A percentile compares a stretch with the other conserved stretches of the same genome.
Conservation (phyloP, 2,329 filamentous ascomycete species). For the Dactylellina leptospora region DNA sequence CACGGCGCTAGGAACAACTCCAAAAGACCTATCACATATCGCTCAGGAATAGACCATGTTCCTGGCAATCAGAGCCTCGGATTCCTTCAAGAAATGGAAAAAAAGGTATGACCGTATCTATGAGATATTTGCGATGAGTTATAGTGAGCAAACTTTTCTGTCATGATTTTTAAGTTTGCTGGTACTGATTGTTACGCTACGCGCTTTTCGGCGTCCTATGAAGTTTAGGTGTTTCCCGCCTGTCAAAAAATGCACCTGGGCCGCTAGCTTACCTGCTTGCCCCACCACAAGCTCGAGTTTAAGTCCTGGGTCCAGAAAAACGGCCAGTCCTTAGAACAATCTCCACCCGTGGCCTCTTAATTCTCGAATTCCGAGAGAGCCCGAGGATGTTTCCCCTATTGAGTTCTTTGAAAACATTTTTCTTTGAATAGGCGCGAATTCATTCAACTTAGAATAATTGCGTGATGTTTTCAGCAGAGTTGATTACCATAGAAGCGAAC, state of each 20-base stretch:
- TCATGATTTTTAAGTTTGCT: slow-evolving; percentile 10
- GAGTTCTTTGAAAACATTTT: slow-evolving; percentile 13
- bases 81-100: neutral
- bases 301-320: slow-evolving; percentile 25
- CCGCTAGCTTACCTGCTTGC: slow-evolving; percentile 3
- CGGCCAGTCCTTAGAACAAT: slow-evolving; percentile 27
- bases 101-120: slow-evolving; percentile 3
- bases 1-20: slow-evolving; percentile 23
- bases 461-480: slow-evolving; percentile 13
- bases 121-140: neutral
- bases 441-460: slow-evolving; percentile 24
- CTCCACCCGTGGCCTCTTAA: too few species aligned
- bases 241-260: slow-evolving; percentile 18
- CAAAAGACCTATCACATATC: slow-evolving; percentile 13
- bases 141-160: slow-evolving; percentile 8
- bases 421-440: slow-evolving; percentile 16
- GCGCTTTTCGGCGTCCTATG: slow-evolving; percentile 27
- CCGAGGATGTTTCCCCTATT: slow-evolving; percentile 12
- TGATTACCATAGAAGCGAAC: slow-evolving; percentile 33
- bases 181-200: slow-evolving; percentile 38
- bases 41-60: slow-evolving; percentile 16
- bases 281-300: slow-evolving; percentile 20
- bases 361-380: neutral
- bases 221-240: slow-evolving; percentile 29
- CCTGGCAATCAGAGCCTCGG: slow-evolving; percentile 17